Evolutionary conservation across 2,329 filamentous ascomycete species (phyloP).

Genomic region (Lachnellula arida): DNA sequence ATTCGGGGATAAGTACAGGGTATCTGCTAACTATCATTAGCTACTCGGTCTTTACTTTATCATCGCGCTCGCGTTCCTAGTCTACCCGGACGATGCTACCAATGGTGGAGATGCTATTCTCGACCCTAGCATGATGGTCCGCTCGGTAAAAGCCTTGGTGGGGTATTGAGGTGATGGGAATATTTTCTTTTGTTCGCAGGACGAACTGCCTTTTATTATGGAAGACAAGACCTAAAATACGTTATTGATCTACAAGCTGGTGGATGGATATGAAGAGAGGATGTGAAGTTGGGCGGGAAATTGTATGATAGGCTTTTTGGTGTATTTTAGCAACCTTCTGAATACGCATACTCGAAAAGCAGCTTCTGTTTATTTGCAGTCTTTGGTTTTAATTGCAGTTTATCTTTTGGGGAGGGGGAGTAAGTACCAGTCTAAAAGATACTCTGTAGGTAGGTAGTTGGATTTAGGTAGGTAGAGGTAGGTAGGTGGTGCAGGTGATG

Average conservation of each 20-base stretch:
- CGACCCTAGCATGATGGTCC: neutral
- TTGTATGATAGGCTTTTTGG: neutral
- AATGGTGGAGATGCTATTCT: neutral
- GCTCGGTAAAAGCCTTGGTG: neutral
- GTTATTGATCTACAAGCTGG: neutral
- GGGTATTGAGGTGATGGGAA: neutral
- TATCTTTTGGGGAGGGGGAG: no score
- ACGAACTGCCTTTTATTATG: neutral
- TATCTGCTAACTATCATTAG: slow-evolving; percentile 42
- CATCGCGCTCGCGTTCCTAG: slow-evolving; percentile 55
- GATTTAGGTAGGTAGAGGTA: no score
- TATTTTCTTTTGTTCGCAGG: neutral
- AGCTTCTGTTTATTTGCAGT: no score
- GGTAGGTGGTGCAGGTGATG: no score
- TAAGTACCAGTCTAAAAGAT: no score
- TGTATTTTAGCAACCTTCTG: no score
- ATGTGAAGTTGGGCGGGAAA: neutral
- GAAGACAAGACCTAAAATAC: neutral
- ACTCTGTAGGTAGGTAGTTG: no score
- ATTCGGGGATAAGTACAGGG: no score
- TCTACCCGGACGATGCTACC: slow-evolving; percentile 49
- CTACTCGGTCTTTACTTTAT: slow-evolving; percentile 47
- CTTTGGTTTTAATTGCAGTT: no score
- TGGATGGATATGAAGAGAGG: neutral
- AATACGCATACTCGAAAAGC: no score